Conservation (phyloP, 495 filamentous ascomycete species). For the Aspergillus steynii region DNA sequence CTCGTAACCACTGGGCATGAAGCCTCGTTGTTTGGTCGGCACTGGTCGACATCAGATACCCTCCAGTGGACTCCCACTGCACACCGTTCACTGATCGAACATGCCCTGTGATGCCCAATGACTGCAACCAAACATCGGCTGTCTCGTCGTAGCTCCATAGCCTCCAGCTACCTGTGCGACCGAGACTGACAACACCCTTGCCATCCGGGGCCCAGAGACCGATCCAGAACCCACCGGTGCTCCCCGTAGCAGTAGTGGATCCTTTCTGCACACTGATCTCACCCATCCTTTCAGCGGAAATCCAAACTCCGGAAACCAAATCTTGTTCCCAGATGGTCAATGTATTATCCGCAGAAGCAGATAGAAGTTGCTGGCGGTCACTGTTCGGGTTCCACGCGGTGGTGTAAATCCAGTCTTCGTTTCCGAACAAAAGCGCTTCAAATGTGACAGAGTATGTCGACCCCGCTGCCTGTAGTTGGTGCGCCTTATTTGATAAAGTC, state of each 20-base stretch:
- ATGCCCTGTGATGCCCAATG: constrained; percentile 80
- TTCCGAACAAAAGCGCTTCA: constrained; percentile 90
- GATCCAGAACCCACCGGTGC: constrained; percentile 94
- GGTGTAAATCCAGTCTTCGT: constrained; percentile 98
- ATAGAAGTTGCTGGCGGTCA: constrained; percentile 69
- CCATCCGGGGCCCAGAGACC: constrained; percentile 89
- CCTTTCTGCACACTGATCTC: constrained; percentile 94
- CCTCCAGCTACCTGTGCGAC: constrained; percentile 92
- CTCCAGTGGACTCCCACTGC: constrained; percentile 80
- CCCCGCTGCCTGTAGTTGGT: constrained; percentile 60
- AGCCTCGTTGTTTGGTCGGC: constrained; percentile 94
- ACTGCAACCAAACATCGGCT: constrained; percentile 70
- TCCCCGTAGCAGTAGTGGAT: constrained; percentile 91
- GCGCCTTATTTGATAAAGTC: constrained; percentile 81
- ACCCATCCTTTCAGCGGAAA: constrained; percentile 78
- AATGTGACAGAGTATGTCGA: constrained; percentile 80
- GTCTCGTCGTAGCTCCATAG: constrained; percentile 63
- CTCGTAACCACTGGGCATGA: constrained; percentile 77
- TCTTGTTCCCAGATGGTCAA: constrained; percentile 91
- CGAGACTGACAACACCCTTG: constrained; percentile 71
- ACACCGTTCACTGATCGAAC: constrained; percentile 75
- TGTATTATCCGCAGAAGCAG: constrained; percentile 93
- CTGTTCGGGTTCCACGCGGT: constrained; percentile 67
- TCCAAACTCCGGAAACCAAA: constrained; percentile 80
- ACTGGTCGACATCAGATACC: constrained; percentile 84